These are phyloP conservation scores for Dentipellis sp. DNA, from an alignment of 768 basidiomycete genomes.

Conservation along the genomic window DNA sequence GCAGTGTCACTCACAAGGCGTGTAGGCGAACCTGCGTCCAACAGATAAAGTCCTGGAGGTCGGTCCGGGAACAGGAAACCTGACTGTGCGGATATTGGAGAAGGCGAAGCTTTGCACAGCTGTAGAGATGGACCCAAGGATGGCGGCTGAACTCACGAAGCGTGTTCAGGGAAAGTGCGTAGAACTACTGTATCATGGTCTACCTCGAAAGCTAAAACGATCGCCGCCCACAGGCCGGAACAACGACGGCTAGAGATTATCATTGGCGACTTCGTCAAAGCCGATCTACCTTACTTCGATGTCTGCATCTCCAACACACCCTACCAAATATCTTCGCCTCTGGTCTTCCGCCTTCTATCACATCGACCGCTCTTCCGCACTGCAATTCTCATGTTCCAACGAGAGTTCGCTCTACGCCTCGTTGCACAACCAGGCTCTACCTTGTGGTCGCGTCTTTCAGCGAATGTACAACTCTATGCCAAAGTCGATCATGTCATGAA, in stretches of 20 bases:
- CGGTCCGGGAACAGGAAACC: conserved; percentile 94
- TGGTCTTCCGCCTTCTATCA: conserved; percentile 94
- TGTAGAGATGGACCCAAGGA: conserved; percentile 96
- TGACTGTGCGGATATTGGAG: conserved; percentile 89
- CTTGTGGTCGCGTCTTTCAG: conserved; percentile 90
- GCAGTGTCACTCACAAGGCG: not conserved
- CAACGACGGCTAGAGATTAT: conserved; percentile 92
- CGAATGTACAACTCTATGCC: conserved; percentile 96
- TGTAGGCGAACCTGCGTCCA: conserved; percentile 80
- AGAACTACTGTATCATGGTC: not conserved
- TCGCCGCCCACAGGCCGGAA: conserved; percentile 56
- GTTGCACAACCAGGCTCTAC: conserved; percentile 76
- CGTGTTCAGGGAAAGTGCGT: conserved; percentile 91
- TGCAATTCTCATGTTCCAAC: conserved; percentile 99
- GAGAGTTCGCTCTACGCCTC: conserved; percentile 92
- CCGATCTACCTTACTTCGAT: conserved; percentile 96
- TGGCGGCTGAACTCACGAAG: conserved; percentile 97
- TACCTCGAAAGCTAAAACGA: not conserved
- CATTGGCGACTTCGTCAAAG: conserved; percentile 97
- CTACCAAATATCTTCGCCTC: conserved; percentile 97
- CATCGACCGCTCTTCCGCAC: conserved; percentile 91
- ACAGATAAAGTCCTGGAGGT: conserved; percentile 97
- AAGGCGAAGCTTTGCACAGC: conserved; percentile 90
- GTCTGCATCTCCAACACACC: conserved; percentile 99
- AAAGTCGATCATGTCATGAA: conserved; percentile 96